These are phyloP conservation scores for Cylindrotheca fusiformis DNA, from an alignment of 108 stramenopile genomes.

Conservation along the genomic window DNA sequence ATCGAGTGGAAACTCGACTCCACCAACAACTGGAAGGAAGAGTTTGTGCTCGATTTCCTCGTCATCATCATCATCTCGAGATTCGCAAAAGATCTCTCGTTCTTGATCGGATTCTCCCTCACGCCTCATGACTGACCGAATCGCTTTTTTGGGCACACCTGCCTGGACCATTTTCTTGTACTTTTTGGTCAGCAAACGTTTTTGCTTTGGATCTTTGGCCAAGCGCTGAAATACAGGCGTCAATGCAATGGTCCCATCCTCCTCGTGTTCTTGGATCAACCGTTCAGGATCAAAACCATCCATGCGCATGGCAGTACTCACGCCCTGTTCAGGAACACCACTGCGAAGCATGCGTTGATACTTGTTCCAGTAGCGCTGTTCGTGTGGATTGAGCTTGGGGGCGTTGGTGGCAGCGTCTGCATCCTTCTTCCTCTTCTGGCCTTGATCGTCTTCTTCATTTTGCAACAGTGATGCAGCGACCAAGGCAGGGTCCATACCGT, in stretches of 20 bases:
- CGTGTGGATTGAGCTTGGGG: not conserved
- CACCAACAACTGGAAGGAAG: not conserved
- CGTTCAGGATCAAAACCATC: not conserved
- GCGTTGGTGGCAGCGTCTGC: not conserved
- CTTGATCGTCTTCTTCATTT: not conserved
- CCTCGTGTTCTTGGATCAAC: not conserved
- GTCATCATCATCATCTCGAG: not conserved
- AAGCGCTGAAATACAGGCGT: not conserved
- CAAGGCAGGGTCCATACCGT: constrained; percentile 40
- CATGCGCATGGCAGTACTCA: not conserved
- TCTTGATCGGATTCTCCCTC: constrained; percentile 30
- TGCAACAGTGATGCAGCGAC: constrained; percentile 1
- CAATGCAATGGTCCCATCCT: not conserved
- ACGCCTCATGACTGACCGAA: constrained; percentile 32
- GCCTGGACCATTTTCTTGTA: constrained; percentile 37
- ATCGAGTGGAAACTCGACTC: not conserved
- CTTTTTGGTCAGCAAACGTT: constrained; percentile 24
- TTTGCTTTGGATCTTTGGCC: not conserved
- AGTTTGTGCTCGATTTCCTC: not conserved
- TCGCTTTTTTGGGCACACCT: constrained; percentile 12
- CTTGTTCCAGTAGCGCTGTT: constrained; percentile 42
- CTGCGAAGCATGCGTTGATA: constrained; percentile 36
- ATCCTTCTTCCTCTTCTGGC: not conserved
- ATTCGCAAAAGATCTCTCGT: not conserved
- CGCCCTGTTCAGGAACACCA: constrained; percentile 16